phyloP scores from a whole-genome alignment of 2,329 filamentous ascomycete species.

The Aspergillus pseudoviridinutans region DNA sequence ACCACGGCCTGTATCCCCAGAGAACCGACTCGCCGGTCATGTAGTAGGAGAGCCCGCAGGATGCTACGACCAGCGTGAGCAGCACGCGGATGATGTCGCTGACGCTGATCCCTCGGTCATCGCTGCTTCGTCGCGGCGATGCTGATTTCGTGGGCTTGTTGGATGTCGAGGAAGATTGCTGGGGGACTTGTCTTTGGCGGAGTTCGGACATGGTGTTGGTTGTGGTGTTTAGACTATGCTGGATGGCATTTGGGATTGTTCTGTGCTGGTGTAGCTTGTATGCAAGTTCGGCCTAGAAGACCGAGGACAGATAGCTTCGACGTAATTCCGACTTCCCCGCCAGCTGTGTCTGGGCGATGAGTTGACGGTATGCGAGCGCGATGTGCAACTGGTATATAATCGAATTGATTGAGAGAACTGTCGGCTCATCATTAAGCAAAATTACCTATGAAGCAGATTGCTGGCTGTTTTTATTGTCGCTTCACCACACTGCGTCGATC shows the following conservation, averaged over 20 bases:
- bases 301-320: not conserved
- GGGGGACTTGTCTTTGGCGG: slow-evolving; percentile 25
- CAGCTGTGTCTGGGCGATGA: not conserved
- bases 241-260: not conserved
- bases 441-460: not conserved
- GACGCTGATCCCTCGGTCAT: slow-evolving; percentile 35
- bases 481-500: not conserved
- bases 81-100: slow-evolving; percentile 68
- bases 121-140: slow-evolving; percentile 15
- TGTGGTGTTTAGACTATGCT: not conserved
- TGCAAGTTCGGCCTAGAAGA: not conserved
- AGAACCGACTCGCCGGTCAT: slow-evolving; percentile 67
- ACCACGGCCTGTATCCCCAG: slow-evolving; percentile 66
- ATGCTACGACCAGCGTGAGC: slow-evolving; percentile 62
- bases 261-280: not conserved
- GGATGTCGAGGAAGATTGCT: slow-evolving; percentile 5
- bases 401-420: not conserved
- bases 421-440: not conserved
- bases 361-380: not conserved
- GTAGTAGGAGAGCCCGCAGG: slow-evolving; percentile 70
- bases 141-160: slow-evolving; percentile 3
- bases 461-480: not conserved
- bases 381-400: not conserved
- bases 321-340: not conserved
- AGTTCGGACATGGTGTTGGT: slow-evolving; percentile 25